Evolutionary conservation across 768 basidiomycete species (phyloP).

Genomic region (Rhizopogon salebrosus): DNA sequence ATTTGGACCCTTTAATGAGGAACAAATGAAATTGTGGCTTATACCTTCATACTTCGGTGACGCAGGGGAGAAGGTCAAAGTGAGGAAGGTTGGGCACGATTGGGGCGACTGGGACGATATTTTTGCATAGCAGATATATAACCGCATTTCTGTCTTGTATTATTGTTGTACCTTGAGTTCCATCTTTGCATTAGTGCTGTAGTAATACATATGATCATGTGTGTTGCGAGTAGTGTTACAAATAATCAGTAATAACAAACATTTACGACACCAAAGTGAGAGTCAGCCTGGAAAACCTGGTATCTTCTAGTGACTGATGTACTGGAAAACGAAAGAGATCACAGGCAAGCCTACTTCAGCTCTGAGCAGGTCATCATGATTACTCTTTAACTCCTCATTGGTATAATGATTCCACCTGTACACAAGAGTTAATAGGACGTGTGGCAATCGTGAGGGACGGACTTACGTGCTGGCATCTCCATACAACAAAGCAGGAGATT

Average conservation of each 20-base stretch:
- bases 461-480: slow-evolving; percentile 97
- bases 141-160: neutral
- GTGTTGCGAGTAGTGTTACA: neutral
- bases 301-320: slow-evolving; percentile 70
- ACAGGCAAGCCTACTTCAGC: slow-evolving; percentile 81
- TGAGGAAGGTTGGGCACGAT: slow-evolving; percentile 61
- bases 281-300: neutral
- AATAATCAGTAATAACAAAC: neutral
- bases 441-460: neutral
- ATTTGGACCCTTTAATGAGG: slow-evolving; percentile 79
- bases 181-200: neutral
- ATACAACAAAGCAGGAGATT: slow-evolving; percentile 83
- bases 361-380: slow-evolving; percentile 92
- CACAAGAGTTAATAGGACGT: slow-evolving; percentile 1
- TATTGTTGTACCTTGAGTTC: neutral
- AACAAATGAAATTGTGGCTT: slow-evolving; percentile 78
- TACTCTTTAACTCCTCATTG: slow-evolving; percentile 79
- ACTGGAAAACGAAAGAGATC: slow-evolving; percentile 95
- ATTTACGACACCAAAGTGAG: neutral
- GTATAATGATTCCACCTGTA: slow-evolving; percentile 96
- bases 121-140: slow-evolving; percentile 31
- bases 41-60: slow-evolving; percentile 78
- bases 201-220: neutral
- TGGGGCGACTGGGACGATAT: slow-evolving; percentile 74
- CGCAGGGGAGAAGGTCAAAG: slow-evolving; percentile 70